These are phyloP conservation scores for Calonectria hongkongensis DNA, from an alignment of 2,329 filamentous ascomycete species.

Conservation along the genomic window DNA sequence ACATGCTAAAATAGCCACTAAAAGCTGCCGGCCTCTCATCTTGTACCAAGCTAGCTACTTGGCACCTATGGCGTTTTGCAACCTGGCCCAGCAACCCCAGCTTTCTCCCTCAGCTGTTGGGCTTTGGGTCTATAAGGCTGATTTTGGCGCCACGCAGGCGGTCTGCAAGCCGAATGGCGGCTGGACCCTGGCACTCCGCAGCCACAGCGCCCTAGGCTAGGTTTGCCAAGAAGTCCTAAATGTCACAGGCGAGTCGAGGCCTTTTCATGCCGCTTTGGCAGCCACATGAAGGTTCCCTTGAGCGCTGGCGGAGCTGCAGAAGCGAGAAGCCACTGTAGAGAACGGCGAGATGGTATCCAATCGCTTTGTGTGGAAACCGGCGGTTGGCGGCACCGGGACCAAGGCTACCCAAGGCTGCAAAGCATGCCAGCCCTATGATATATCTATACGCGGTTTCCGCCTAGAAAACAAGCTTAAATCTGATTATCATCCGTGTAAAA, in stretches of 20 bases:
- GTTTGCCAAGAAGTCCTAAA: conserved; percentile 22
- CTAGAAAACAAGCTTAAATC: conserved; percentile 19
- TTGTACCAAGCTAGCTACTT: conserved; percentile 2
- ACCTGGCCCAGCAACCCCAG: conserved; percentile 19
- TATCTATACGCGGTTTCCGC: conserved; percentile 7
- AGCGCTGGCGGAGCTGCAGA: conserved; percentile 9
- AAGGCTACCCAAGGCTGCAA: conserved; percentile 15
- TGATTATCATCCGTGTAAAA: background rate
- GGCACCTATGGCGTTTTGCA: conserved; percentile 18
- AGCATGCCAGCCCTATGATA: conserved; percentile 17
- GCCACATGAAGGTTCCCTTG: background rate
- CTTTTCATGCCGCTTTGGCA: conserved; percentile 12
- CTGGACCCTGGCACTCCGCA: background rate
- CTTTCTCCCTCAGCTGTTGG: background rate
- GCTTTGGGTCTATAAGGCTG: conserved; percentile 11
- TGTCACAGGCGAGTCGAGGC: conserved; percentile 15
- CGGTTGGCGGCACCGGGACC: background rate
- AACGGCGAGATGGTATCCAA: background rate
- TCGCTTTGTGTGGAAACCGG: background rate
- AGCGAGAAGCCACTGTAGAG: background rate
- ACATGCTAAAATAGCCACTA: conserved; percentile 2
- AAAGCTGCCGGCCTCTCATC: background rate
- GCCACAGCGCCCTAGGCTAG: background rate
- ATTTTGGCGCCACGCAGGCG: conserved; percentile 25
- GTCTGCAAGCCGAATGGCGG: conserved; percentile 16